phyloP scores from a whole-genome alignment of 2,329 filamentous ascomycete genomes.

The Aureobasidium sp. region DNA sequence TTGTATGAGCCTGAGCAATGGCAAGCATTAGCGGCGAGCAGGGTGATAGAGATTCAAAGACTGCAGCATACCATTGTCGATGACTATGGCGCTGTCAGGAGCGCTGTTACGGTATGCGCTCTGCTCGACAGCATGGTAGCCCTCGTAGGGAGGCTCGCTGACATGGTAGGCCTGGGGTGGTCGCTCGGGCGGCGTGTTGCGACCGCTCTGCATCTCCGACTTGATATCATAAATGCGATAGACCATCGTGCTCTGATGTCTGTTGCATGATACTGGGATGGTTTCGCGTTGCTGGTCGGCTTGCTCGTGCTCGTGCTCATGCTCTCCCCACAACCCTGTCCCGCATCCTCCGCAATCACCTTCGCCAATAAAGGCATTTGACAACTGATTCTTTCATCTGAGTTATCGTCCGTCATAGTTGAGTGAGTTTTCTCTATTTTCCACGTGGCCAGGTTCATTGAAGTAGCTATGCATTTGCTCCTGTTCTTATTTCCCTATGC shows the following conservation, averaged over 20 bases:
- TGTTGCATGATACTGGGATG: background rate
- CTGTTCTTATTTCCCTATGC: background rate
- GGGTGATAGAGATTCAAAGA: background rate
- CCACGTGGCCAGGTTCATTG: background rate
- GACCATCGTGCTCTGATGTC: conserved; percentile 25
- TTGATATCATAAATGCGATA: conserved; percentile 29
- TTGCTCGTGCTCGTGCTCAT: background rate
- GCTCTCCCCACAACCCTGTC: conserved; percentile 8
- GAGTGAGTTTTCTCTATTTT: background rate
- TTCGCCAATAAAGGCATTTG: background rate
- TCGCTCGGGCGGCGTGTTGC: conserved; percentile 43
- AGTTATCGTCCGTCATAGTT: background rate
- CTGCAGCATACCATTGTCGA: conserved; percentile 75
- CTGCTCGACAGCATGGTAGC: conserved; percentile 49
- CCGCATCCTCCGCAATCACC: too few species aligned
- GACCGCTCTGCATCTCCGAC: conserved; percentile 4
- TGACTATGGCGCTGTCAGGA: conserved; percentile 70
- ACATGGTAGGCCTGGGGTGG: conserved; percentile 43
- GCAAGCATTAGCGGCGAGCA: background rate
- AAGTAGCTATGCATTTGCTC: background rate
- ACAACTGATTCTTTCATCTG: background rate
- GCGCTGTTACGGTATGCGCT: conserved; percentile 66
- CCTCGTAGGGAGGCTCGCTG: conserved; percentile 55
- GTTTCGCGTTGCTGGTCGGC: background rate
- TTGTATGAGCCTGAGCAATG: conserved; percentile 65